Percentiles rank a stretch among this genome's conserved stretches.
Conservation (phyloP, 208 protist genomes). For the Leishmania tropica region DNA sequence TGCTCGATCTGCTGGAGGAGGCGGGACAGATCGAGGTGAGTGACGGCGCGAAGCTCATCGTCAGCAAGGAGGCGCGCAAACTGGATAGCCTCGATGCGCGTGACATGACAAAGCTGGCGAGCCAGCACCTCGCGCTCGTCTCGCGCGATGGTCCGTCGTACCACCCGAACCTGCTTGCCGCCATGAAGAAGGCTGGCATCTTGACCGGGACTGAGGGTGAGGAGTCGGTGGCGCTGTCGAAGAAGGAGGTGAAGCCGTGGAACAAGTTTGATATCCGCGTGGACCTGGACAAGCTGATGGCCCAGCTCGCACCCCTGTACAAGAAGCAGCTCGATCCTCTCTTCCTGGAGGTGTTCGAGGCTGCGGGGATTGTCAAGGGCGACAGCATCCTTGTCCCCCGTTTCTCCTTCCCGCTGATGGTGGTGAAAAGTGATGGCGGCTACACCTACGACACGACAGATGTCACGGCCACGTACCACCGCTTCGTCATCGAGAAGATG, state of each 20-base stretch:
- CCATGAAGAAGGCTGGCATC: constrained; percentile 78
- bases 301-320: constrained; percentile 74
- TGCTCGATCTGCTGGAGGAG: constrained; percentile 82
- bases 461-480: constrained; percentile 90
- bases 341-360: constrained; percentile 79
- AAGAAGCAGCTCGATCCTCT: constrained; percentile 74
- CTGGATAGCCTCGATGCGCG: constrained; percentile 68
- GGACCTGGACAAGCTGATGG: constrained; percentile 86
- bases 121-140: constrained; percentile 65
- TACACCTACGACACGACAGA: constrained; percentile 97
- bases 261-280: constrained; percentile 81
- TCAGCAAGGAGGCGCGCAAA: constrained; percentile 70
- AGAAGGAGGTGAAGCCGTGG: constrained; percentile 91
- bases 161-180: constrained; percentile 79
- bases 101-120: constrained; percentile 85
- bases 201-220: constrained; percentile 72
- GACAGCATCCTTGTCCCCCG: constrained; percentile 81
- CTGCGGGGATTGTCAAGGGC: constrained; percentile 63
- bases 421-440: constrained; percentile 96
- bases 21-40: constrained; percentile 76
- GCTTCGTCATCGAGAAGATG: constrained; percentile 85
- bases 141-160: constrained; percentile 58
- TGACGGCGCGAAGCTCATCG: constrained; percentile 90
- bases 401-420: constrained; percentile 95
- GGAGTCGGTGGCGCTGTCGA: constrained; percentile 80